phyloP scores from a whole-genome alignment of 176 grass and related monocot genomes.

The Alloteropsis semialata region DNA sequence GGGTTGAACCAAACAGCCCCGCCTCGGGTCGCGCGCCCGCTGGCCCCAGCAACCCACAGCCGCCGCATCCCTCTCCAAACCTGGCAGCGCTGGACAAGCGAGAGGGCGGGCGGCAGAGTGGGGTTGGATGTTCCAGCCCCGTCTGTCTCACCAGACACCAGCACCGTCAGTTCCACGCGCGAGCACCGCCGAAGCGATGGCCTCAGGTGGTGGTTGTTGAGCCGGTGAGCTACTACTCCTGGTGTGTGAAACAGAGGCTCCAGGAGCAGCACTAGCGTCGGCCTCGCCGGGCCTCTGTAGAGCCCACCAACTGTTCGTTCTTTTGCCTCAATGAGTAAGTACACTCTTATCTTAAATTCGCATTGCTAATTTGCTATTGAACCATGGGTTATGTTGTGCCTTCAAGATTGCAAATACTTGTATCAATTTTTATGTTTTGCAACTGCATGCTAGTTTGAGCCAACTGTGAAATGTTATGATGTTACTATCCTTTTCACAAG shows the following conservation, averaged over 20 bases:
- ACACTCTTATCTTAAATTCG: neutral
- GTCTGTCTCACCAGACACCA: too few species aligned
- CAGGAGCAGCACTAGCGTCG: neutral
- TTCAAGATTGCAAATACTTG: neutral
- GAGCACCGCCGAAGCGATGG: neutral
- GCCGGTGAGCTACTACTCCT: neutral
- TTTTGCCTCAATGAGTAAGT: neutral
- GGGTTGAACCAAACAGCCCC: too few species aligned
- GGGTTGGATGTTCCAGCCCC: neutral
- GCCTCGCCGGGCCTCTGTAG: neutral
- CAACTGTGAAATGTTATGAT: neutral
- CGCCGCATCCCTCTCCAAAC: neutral
- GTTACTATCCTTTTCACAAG: neutral
- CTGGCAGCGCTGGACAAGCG: neutral
- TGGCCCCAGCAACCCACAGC: too few species aligned
- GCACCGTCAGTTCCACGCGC: neutral
- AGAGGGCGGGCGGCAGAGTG: too few species aligned
- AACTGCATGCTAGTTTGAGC: neutral
- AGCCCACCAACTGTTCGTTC: constrained; percentile 28
- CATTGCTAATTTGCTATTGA: neutral
- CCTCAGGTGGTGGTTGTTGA: neutral
- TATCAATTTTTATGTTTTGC: neutral
- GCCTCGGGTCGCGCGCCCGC: too few species aligned
- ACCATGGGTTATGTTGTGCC: neutral
- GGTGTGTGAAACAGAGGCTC: neutral